Evolutionary conservation across 2,329 filamentous ascomycete species (phyloP), one percentile per base, ranked within the genome.

Genomic region (Thielaviopsis ethacetica): DNA sequence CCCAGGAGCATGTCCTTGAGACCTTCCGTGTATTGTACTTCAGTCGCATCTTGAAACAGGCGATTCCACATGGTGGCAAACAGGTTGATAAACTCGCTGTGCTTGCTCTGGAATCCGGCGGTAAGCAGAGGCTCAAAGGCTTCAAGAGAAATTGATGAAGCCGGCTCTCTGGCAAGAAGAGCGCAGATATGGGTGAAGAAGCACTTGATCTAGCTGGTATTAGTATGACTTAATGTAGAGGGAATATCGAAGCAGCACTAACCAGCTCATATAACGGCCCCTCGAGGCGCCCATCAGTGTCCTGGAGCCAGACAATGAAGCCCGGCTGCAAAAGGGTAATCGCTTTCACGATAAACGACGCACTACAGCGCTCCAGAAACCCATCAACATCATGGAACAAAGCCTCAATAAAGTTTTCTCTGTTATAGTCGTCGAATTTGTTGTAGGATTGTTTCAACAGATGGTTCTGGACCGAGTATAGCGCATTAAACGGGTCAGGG

Each of bases 21-120:
- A 30, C 73, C 73, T 12, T 77, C 69, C 0, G 89, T 85, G 68
- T 88, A 91, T 24, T 79, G 71, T 1, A 89, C 66, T 5, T 72
- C 71, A 3, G 80, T 73, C 47, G 79, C 76, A 17, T 77, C 71
- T 21, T 82, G 82, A 65, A 88, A 89, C 0, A 83, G 78, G 0
- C 70, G 67, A 64, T 90, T 91, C 89, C 89, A 96, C 62, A 75
- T 65, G 24, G 72, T 71, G 44, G 73, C 70, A 19, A 76, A 71
- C 66, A 66, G 74, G 68, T 70, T 82, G 62, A 72, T 86, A 64
- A 73, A 78, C 61, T 68, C 72, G 59, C 66, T 71, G 66, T 76
- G 85, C 68, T 72, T 84, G 72, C 73, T 84, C 63, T 69, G 77
- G 69, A 78, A 84, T 1, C 76, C 79, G 12, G 77, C 75, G 50